A percentile compares a stretch with the other conserved stretches of the same genome.
These are phyloP conservation scores for Chlorella ohadii DNA, from an alignment of 139 green algal genomes.

Conservation along the genomic window DNA sequence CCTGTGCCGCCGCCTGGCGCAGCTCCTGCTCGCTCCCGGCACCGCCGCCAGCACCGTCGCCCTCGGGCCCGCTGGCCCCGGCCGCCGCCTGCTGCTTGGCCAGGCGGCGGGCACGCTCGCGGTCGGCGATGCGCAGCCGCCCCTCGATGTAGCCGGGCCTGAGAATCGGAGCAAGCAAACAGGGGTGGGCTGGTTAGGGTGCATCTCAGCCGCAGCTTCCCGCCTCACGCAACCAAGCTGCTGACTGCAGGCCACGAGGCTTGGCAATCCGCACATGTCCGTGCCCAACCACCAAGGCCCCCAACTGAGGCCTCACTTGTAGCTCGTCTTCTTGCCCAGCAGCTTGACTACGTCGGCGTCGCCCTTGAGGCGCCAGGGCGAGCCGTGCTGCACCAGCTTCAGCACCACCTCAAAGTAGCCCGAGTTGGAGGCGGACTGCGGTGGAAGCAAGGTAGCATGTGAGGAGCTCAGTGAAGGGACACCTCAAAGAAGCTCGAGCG, in stretches of 20 bases:
- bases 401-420: slow-evolving; percentile 64
- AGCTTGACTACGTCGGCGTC: slow-evolving; percentile 66
- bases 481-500: no score
- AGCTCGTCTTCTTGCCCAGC: slow-evolving; percentile 58
- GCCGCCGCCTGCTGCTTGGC: slow-evolving; percentile 8
- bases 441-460: no score
- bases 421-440: slow-evolving; percentile 50
- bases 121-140: slow-evolving; percentile 55
- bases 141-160: slow-evolving; percentile 58
- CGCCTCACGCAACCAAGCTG: no score
- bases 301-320: slow-evolving; percentile 46
- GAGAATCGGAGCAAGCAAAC: background rate
- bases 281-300: no score
- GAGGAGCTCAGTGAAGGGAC: no score
- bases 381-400: slow-evolving; percentile 54
- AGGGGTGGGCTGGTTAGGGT: no score
- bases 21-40: slow-evolving; percentile 22
- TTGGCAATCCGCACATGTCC: no score
- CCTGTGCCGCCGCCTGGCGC: slow-evolving; percentile 1
- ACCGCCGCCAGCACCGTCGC: background rate
- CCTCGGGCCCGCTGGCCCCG: background rate
- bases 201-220: no score
- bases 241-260: no score
- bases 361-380: slow-evolving; percentile 47
- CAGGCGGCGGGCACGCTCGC: slow-evolving; percentile 45